Percentiles rank a stretch among this genome's conserved stretches.
Evolutionary conservation across 305 asterid species (phyloP).

Genomic region (Euphrasia arctica): DNA sequence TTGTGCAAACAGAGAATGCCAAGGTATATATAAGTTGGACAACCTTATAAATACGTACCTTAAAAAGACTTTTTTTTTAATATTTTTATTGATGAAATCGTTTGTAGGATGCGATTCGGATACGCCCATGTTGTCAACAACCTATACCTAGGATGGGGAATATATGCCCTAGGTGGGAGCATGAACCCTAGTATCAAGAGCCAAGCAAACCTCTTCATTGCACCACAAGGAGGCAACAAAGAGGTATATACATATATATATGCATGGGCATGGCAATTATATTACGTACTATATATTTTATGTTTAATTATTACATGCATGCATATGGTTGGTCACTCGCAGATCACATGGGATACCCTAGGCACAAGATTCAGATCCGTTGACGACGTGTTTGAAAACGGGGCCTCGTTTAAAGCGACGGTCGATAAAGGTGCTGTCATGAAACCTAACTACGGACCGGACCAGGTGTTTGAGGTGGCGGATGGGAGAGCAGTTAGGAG

Average conservation of each 20-base stretch:
- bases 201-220: slow-evolving; percentile 79
- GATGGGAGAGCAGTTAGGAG: slow-evolving; percentile 45
- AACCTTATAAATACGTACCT: no score
- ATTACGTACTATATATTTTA: not conserved
- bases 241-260: slow-evolving; percentile 37
- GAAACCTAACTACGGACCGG: slow-evolving; percentile 57
- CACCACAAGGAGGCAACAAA: slow-evolving; percentile 55
- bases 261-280: not conserved
- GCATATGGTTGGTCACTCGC: not conserved
- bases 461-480: slow-evolving; percentile 57
- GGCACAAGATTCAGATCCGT: slow-evolving; percentile 50
- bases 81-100: not conserved
- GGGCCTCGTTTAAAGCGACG: slow-evolving; percentile 56
- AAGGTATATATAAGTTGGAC: slow-evolving; percentile 35
- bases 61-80: no score
- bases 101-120: slow-evolving; percentile 63
- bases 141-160: slow-evolving; percentile 84
- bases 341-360: slow-evolving; percentile 64
- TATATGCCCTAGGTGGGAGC: slow-evolving; percentile 85
- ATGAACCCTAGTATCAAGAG: slow-evolving; percentile 83
- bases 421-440: slow-evolving; percentile 27
- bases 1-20: slow-evolving; percentile 81
- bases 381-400: slow-evolving; percentile 67
- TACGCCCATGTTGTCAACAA: slow-evolving; percentile 88
- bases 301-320: not conserved